Base-by-base conservation (phyloP, 345 rosid species). In the Lenwebbia sp. region DNA sequence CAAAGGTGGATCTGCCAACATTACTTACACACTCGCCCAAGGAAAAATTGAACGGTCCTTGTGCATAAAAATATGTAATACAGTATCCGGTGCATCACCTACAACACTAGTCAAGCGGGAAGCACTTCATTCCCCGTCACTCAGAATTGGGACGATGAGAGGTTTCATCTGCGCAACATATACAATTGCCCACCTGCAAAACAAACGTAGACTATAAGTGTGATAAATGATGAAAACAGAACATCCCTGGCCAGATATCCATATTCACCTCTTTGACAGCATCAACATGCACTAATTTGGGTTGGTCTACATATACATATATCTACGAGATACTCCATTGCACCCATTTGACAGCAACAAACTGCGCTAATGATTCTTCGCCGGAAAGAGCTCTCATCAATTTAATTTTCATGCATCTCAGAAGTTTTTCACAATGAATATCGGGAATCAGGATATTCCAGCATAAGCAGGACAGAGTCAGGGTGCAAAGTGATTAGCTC, bases 131-230 rank as follows among this genome's bases (percentile, higher is more conserved):
- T 95, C 99, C 40, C 84, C 92, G 90, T 94, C 99, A 81, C 87
- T 96, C 78, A 96, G 89, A 84, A 97, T 94, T 8, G 99, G 99
- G 85, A 97, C 99, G 40, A 97, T 97, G 86, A 97, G 95, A 3
- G 99, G 99, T 84, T 97, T 96, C 99, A 97, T 93, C 88, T 97
- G 99, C 21, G 99, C 99, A 85, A 97, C 91, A 88, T 97, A 97
- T 62, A 97, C 99, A 89, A 97, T 97, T 19, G 99, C 99, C 98
- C 98, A 97, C 99, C 99, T 97, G 60, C 85, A 92, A 41, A 83
- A 52, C n/a, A 89, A 70, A 85, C 65, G 55, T 49, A 74, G 75
- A 81, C 47, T 19, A 37, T 33, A 70, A 70, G 47, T 11, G 3
- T 65, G 44, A 65, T 33, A 17, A 65, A 65, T 8, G 44, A 65